Conservation (phyloP, 352 stramenopile genomes). For the Pythium myriotylum region DNA sequence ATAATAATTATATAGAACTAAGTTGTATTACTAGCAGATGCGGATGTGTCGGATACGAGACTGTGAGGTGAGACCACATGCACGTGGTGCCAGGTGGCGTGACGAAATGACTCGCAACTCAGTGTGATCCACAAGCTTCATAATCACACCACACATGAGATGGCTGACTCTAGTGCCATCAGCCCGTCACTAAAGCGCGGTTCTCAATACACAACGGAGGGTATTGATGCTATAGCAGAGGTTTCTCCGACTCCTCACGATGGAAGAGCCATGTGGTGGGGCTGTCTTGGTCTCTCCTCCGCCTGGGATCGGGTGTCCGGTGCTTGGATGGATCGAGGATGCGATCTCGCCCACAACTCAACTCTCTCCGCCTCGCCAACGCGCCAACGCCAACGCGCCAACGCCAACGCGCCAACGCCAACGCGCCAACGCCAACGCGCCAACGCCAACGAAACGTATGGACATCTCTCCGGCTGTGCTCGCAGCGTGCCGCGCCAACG, state of each 20-base stretch:
- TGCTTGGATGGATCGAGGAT: too few relatives aligned
- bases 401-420: not conserved
- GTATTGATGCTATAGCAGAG: not conserved
- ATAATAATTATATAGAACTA: not conserved
- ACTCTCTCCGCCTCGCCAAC: too few relatives aligned
- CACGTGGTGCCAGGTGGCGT: not conserved
- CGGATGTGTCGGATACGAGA: not conserved
- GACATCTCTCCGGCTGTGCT: slow-evolving; percentile 19
- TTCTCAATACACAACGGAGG: not conserved
- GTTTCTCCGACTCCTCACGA: not conserved
- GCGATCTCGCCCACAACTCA: too few relatives aligned
- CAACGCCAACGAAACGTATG: not conserved
- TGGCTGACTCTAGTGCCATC: not conserved
- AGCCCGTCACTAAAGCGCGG: not conserved
- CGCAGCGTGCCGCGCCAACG: slow-evolving; percentile 14
- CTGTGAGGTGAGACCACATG: too few relatives aligned
- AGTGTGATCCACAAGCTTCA: not conserved
- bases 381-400: not conserved
- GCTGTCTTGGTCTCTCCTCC: too few relatives aligned
- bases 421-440: not conserved
- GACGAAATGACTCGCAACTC: not conserved
- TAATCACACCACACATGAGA: not conserved
- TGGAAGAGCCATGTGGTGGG: not conserved
- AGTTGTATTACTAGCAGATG: too few relatives aligned
- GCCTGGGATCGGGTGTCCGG: not conserved